A percentile compares a stretch with the other conserved stretches of the same genome.
These are phyloP conservation scores for Viola odorata DNA, from an alignment of 345 rosid species.

Conservation along the genomic window DNA sequence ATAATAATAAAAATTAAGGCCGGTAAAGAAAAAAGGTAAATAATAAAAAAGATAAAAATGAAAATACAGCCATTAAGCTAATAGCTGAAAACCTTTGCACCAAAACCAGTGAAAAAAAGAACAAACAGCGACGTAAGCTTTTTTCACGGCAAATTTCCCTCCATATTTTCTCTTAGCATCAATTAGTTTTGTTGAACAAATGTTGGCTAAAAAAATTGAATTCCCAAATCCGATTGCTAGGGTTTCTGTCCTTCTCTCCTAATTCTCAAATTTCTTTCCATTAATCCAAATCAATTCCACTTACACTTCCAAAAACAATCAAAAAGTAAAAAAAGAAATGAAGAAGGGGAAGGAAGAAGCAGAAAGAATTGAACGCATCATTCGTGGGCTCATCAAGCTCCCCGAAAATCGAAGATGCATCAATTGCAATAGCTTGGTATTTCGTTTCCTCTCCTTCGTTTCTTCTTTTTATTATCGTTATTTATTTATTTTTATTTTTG, in stretches of 20 bases:
- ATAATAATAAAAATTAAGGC: too few species aligned
- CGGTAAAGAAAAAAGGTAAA: too few species aligned
- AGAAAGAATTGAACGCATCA: slow-evolving; percentile 56
- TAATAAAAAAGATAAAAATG: too few species aligned
- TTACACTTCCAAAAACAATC: neutral
- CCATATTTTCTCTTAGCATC: slow-evolving; percentile 6
- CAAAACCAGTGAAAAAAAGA: neutral
- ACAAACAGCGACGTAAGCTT: slow-evolving; percentile 13
- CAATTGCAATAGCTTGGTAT: slow-evolving; percentile 80
- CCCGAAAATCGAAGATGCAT: slow-evolving; percentile 79
- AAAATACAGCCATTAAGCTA: too few species aligned
- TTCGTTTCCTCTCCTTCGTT: neutral
- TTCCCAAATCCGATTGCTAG: neutral
- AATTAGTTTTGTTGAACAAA: too few species aligned
- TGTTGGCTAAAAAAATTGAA: too few species aligned
- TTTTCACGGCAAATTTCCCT: slow-evolving; percentile 29
- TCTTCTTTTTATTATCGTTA: neutral
- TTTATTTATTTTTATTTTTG: neutral
- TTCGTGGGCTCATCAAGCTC: slow-evolving; percentile 66
- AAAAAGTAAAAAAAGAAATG: slow-evolving; percentile 29
- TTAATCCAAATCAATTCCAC: neutral
- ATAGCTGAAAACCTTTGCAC: neutral
- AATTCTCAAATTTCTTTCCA: neutral
- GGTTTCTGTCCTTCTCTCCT: neutral
- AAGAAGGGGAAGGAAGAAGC: slow-evolving; percentile 54